Evolutionary conservation across 257 asterid species (phyloP).

Genomic region (Solanum paucissectum): DNA sequence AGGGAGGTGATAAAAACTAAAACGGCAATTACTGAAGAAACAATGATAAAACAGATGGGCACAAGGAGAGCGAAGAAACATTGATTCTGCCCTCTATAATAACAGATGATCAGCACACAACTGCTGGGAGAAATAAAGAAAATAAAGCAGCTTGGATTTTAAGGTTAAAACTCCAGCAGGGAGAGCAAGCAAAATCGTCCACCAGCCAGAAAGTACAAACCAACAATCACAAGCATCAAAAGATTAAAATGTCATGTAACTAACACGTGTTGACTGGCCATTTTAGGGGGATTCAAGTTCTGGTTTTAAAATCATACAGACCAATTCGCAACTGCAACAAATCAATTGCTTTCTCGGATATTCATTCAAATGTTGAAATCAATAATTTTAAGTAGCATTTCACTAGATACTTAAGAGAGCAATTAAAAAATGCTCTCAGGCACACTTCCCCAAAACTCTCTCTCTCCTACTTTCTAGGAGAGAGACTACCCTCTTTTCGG

Average conservation of each 20-base stretch:
- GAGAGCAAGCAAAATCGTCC: not conserved
- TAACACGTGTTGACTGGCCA: not conserved
- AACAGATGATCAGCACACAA: not conserved
- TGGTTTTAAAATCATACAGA: not conserved
- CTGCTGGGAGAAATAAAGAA: not conserved
- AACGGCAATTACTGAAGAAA: not conserved
- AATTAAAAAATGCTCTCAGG: no score
- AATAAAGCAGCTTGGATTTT: not conserved
- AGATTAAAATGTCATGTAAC: not conserved
- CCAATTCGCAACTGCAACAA: not conserved
- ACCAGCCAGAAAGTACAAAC: not conserved
- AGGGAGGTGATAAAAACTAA: not conserved
- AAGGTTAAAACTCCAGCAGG: not conserved
- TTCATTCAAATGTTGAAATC: not conserved
- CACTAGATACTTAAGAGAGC: no score
- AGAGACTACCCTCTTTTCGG: no score
- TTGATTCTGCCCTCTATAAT: not conserved
- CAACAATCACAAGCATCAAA: not conserved
- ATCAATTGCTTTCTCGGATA: not conserved
- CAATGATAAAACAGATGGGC: not conserved
- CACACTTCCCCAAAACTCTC: no score
- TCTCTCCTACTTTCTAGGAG: no score
- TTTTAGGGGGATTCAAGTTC: not conserved
- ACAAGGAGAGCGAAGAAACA: not conserved
- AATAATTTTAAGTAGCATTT: not conserved